Conservation (phyloP, 2,329 filamentous ascomycete genomes). For the Botrytis deweyae region DNA sequence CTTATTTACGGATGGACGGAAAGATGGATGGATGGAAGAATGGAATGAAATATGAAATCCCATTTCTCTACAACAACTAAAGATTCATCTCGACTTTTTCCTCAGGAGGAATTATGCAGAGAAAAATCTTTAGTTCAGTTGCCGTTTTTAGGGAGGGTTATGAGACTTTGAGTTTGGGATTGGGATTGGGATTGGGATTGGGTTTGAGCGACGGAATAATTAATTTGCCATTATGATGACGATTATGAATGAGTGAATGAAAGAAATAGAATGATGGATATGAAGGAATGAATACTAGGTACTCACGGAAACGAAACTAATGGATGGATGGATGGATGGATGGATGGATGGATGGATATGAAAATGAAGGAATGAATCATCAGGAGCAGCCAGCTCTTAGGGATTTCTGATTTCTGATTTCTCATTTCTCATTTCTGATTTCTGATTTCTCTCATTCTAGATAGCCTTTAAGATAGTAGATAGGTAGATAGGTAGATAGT, state of each 20-base stretch:
- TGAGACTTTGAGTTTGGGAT: background rate
- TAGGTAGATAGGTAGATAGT: conserved; percentile 10
- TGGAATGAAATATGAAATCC: background rate
- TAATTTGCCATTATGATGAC: no score
- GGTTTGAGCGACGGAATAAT: background rate
- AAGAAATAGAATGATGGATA: background rate
- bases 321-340: background rate
- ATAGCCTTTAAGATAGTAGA: background rate
- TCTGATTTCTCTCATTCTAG: background rate
- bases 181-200: no score
- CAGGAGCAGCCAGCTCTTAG: no score
- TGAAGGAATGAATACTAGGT: background rate
- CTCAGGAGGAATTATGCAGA: background rate
- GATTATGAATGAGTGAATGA: background rate
- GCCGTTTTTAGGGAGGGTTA: background rate
- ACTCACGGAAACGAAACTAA: background rate
- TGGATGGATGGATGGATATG: background rate
- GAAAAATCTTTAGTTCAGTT: background rate
- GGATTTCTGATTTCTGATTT: background rate
- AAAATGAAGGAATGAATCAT: background rate
- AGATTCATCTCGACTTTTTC: background rate
- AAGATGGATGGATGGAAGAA: background rate
- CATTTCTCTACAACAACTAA: background rate
- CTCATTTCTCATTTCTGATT: background rate
- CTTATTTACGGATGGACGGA: background rate